Base-by-base conservation (phyloP, 805 yeast species). In the Kodamaea sagamina region DNA sequence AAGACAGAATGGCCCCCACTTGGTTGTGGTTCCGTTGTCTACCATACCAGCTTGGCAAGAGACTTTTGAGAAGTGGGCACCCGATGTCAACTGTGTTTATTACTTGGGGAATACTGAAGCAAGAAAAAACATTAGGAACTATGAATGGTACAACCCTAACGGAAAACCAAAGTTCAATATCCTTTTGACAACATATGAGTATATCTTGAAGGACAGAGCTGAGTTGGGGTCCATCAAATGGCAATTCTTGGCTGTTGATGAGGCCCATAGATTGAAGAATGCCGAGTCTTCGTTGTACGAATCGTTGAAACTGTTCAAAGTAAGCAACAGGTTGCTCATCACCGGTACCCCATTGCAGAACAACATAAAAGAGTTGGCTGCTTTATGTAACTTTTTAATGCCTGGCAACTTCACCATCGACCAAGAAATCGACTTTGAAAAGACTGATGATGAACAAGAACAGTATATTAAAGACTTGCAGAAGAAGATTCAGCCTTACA, bases 21-120 rank as follows among this genome's bases (percentile, higher is more conserved):
- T 93, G 34, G 93, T 93, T 13, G 99, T 93, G 22, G 99, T 93
- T 6, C 99, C 99, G 0, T 70, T 93, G 44, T 86, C 96, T 2
- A 93, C 99, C 0, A 82, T 93, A 43, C 97, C 98, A 2, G 96
- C 99, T 0, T 93, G 99, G 99, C 98, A 93, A 68, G 99, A 93
- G 61, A 93, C 99, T 2, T 88, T 93, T 64, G 98, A 93, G 55
- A 80, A 82, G 57, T 93, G 99, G 99, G 79, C 99, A 0, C 98
- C 99, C 2, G 98, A 90, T 59, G 73, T 93, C 47, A 93, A 95
- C 61, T 89, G 92, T 65, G 81, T 93, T 48, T 89, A 88, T 57
- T 93, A 92, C 60, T 75, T 90, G 72, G 99, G 99, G 40, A 93
- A 93, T 61, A 82, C 93, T 27, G 79, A 81, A 58, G 82, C 98